Evolutionary conservation across 345 rosid genomes (phyloP).

Genomic region (Microcos paniculata): DNA sequence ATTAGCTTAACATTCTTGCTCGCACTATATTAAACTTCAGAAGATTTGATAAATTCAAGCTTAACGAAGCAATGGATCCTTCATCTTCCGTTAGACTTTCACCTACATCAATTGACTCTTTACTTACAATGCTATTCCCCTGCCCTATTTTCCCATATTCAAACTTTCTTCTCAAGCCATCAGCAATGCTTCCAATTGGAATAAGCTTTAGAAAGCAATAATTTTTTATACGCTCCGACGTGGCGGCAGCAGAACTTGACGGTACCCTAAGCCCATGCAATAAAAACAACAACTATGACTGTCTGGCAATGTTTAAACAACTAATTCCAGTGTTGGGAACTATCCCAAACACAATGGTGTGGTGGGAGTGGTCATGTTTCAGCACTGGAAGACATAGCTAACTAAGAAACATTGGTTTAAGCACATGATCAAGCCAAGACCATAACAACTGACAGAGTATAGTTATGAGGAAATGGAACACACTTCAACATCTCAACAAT

Average conservation of each 20-base stretch:
- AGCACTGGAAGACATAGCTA: not conserved
- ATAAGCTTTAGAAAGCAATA: not conserved
- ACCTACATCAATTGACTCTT: not conserved
- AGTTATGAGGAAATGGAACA: not conserved
- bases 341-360: slow-evolving; percentile 6
- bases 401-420: not conserved
- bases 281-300: not conserved
- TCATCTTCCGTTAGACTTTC: not conserved
- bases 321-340: not conserved
- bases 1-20: not conserved
- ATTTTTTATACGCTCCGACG: not conserved
- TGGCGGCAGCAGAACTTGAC: not conserved
- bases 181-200: not conserved
- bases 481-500: slow-evolving; percentile 9
- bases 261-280: not conserved
- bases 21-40: not conserved
- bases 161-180: slow-evolving; percentile 1
- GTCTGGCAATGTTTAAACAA: not conserved
- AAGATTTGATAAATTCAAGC: not conserved
- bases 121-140: not conserved
- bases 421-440: slow-evolving; percentile 17
- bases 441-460: not conserved
- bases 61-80: not conserved
- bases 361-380: not conserved
- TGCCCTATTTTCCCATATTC: not conserved